Conservation (phyloP, 176 grass and related monocot genomes). For the Poa pratensis region DNA sequence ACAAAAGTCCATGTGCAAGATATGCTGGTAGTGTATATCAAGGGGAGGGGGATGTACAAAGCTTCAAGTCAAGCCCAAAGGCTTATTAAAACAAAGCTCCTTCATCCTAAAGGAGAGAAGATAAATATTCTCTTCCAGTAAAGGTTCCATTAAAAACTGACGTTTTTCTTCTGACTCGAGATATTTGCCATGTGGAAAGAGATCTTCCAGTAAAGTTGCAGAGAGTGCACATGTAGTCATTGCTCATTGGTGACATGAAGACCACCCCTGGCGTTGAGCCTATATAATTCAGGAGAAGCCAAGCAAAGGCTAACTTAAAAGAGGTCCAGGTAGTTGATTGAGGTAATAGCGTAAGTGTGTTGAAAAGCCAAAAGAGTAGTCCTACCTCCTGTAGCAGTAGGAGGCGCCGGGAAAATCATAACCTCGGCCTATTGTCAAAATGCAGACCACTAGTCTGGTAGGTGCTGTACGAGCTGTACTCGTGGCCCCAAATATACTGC, state of each 20-base stretch:
- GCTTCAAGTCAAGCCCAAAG: not conserved
- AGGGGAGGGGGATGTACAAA: not conserved
- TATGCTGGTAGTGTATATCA: too few species aligned
- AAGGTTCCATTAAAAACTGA: not conserved
- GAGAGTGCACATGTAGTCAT: not conserved
- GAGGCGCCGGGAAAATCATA: not conserved
- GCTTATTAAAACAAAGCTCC: not conserved
- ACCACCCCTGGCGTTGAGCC: not conserved
- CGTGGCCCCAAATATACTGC: too few species aligned
- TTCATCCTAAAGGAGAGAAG: not conserved
- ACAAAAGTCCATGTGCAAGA: not conserved
- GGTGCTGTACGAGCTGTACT: too few species aligned
- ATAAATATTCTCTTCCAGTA: not conserved
- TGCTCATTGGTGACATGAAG: not conserved
- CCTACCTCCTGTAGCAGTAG: not conserved
- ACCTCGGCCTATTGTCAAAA: too few species aligned
- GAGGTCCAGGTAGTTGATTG: not conserved
- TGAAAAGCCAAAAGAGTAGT: not conserved
- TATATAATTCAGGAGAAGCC: not conserved
- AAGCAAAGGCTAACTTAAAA: slow-evolving; percentile 2
- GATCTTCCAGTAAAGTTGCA: not conserved
- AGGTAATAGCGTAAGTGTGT: not conserved
- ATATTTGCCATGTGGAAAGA: not conserved
- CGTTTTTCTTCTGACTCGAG: too few species aligned
- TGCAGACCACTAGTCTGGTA: too few species aligned